Conservation (phyloP, 805 yeast species). For the Candida tallmaniae region DNA sequence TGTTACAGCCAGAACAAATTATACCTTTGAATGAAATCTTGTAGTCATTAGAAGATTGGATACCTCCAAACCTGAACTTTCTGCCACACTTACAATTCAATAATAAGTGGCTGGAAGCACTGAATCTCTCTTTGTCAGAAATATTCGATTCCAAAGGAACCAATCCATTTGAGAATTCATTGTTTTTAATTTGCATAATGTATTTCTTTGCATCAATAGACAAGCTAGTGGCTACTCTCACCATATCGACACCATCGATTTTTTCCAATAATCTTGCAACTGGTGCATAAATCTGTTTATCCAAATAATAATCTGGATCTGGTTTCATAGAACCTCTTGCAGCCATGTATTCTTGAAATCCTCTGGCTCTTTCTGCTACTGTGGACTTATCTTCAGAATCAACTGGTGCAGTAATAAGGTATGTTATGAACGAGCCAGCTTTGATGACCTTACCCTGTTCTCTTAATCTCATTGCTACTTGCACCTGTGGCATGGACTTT, state of each 20-base stretch:
- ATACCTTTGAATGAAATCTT: constrained; percentile 65
- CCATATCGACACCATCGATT: constrained; percentile 81
- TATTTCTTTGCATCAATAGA: constrained; percentile 73
- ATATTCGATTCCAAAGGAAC: constrained; percentile 79
- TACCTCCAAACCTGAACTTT: constrained; percentile 68
- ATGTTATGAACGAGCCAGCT: constrained; percentile 88
- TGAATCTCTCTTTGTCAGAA: constrained; percentile 78
- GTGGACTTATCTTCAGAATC: constrained; percentile 31
- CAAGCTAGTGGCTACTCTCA: constrained; percentile 68
- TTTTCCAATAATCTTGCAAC: constrained; percentile 81
- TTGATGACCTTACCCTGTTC: constrained; percentile 81
- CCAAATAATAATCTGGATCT: constrained; percentile 76
- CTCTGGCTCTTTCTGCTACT: constrained; percentile 79
- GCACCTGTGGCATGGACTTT: constrained; percentile 82
- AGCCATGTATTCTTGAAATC: constrained; percentile 66
- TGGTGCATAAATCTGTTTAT: constrained; percentile 86
- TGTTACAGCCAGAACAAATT: constrained; percentile 59
- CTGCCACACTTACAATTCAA: constrained; percentile 62
- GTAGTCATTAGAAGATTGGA: constrained; percentile 59
- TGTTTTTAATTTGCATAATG: constrained; percentile 39
- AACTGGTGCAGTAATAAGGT: constrained; percentile 55
- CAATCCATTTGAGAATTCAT: constrained; percentile 33
- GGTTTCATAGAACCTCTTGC: constrained; percentile 52
- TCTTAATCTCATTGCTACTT: constrained; percentile 78
- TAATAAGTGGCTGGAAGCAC: constrained; percentile 50